Evolutionary conservation across 148 eudicot species (phyloP), one percentile per base, ranked within the genome.

Genomic region (Silene latifolia): DNA sequence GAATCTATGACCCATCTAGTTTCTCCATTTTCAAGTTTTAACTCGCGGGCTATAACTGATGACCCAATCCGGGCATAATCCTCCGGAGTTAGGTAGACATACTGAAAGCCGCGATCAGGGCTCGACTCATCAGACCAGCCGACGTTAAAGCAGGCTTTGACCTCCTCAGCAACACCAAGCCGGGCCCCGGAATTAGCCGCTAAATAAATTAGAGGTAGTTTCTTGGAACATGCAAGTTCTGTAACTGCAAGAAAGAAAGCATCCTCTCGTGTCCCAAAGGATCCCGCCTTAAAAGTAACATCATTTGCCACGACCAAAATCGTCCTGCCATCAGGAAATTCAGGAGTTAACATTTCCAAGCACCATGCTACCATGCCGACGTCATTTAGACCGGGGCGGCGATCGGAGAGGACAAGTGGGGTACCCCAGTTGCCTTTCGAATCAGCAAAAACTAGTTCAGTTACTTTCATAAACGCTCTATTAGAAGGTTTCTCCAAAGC

Each of bases 171-270:
- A 39, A 89, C 97, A 56, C 98, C 99, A 20, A 96, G 88, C 13
- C 99, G 89, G 63, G 99, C 99, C 19, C 99, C 99, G 4, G 99
- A 96, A 79, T 96, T 96, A 24, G 98, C 99, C 3, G 99, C 98
- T 80, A 96, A 77, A 80, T 96, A 96, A 63, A 96, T 88, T 12
- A 96, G 94, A 64, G 99, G 99, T 64, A 96, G 76, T 80, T 92
- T 96, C 76, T 84, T 87, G 29, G 87, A 71, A 80, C 99, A 92
- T 78, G 99, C 99, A 61, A 92, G 79, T 63, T 92, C 90, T 1
- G 99, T 96, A 60, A 96, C 98, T 11, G 91, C 99, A 73, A 85
- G 87, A 83, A 96, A 96, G 82, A 92, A 92, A 9, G 99, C 97
- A 79, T 96, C 99, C 79, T 96, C 99, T 73, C 83, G 87, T 15